Percentiles rank a stretch among this genome's conserved stretches.
Conservation (phyloP, 202 grass and related monocot genomes). For the Sporobolus alterniflorus region DNA sequence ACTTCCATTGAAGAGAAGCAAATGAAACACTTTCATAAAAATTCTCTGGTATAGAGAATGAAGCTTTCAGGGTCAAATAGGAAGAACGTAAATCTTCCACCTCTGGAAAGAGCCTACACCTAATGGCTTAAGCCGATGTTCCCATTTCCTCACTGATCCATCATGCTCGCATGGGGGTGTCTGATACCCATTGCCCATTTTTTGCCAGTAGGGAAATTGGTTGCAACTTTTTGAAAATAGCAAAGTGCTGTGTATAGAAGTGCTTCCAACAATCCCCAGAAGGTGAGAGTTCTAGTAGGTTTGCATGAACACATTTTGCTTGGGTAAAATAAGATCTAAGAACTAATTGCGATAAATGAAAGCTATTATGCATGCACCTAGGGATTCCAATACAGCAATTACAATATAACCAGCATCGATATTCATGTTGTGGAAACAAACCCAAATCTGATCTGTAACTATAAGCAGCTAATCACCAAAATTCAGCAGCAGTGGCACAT, state of each 20-base stretch:
- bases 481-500: not conserved
- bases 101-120: conserved; percentile 28
- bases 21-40: too few relatives aligned
- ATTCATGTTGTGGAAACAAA: not conserved
- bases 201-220: not conserved
- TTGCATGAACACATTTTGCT: not conserved
- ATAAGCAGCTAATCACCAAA: not conserved
- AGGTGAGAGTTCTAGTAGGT: not conserved
- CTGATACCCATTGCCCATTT: not conserved
- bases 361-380: not conserved
- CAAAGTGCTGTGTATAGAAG: not conserved
- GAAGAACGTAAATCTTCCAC: not conserved
- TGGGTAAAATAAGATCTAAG: not conserved
- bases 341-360: conserved; percentile 1
- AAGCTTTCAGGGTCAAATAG: too few relatives aligned
- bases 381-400: not conserved
- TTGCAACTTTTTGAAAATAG: not conserved
- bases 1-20: too few relatives aligned
- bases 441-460: not conserved
- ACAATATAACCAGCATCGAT: not conserved
- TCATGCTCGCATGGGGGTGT: too few relatives aligned
- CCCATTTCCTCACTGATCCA: too few relatives aligned
- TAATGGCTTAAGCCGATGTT: conserved; percentile 14
- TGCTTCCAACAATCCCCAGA: not conserved
- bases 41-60: too few relatives aligned